Evolutionary conservation across 2,329 filamentous ascomycete genomes (phyloP).

Genomic region (Tricladium varicosporioides): DNA sequence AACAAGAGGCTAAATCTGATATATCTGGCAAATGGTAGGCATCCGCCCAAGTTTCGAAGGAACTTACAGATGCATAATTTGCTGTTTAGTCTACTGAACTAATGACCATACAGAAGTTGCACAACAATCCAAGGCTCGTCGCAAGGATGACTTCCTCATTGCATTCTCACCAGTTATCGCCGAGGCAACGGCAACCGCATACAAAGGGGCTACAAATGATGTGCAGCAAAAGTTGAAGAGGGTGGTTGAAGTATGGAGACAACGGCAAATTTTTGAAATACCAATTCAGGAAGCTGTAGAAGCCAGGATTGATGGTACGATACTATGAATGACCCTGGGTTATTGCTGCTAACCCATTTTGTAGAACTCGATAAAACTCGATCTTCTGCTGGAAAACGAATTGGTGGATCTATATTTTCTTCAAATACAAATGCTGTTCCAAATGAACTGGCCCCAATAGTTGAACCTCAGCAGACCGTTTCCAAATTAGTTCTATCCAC

Average conservation of each 20-base stretch:
- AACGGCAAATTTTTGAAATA: conserved; percentile 78
- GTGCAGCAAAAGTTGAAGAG: conserved; percentile 84
- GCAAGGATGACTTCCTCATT: conserved; percentile 87
- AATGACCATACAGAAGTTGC: conserved; percentile 69
- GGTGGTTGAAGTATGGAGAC: conserved; percentile 92
- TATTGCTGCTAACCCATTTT: conserved; percentile 9
- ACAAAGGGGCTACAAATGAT: conserved; percentile 83
- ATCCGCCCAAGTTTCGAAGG: not conserved
- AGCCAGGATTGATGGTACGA: conserved; percentile 70
- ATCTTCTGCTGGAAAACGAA: conserved; percentile 47
- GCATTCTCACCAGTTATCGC: conserved; percentile 91
- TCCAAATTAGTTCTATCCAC: conserved; percentile 69
- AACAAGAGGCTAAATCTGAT: conserved; percentile 86
- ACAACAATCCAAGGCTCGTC: conserved; percentile 90
- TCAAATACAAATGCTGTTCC: conserved; percentile 60
- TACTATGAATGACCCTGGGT: not conserved
- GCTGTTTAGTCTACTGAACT: not conserved
- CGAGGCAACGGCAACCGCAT: conserved; percentile 86
- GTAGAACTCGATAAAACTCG: conserved; percentile 62
- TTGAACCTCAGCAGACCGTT: conserved; percentile 69
- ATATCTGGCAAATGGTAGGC: conserved; percentile 89
- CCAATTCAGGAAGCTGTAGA: conserved; percentile 82
- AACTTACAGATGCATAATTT: too few relatives aligned
- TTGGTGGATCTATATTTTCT: conserved; percentile 69
- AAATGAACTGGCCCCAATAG: conserved; percentile 72